Percentiles rank a stretch among this genome's conserved stretches.
These are phyloP conservation scores for Kwoniella newhampshirensis DNA, from an alignment of 768 basidiomycete species.

Conservation along the genomic window DNA sequence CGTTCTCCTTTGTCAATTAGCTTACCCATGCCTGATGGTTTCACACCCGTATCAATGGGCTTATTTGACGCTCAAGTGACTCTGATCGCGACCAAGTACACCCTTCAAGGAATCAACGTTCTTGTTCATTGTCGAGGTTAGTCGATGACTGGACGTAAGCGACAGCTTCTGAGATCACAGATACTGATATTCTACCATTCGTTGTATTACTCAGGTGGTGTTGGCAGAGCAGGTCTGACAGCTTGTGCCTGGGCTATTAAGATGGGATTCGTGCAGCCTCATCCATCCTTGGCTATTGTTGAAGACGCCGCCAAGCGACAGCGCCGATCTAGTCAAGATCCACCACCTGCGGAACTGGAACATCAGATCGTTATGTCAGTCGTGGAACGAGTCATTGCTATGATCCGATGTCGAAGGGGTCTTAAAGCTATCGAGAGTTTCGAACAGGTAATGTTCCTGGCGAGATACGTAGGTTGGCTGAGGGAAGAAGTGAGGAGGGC, in stretches of 20 bases:
- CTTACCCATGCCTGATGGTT: slow-evolving; percentile 84
- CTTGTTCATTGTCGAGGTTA: slow-evolving; percentile 84
- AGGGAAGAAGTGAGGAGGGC: slow-evolving; percentile 21
- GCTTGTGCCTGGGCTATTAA: slow-evolving; percentile 91
- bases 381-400: slow-evolving; percentile 69
- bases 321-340: not conserved
- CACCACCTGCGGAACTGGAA: slow-evolving; percentile 37
- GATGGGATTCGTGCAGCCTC: slow-evolving; percentile 81
- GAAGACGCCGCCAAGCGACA: slow-evolving; percentile 23
- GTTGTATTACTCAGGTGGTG: slow-evolving; percentile 58
- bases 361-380: slow-evolving; percentile 60
- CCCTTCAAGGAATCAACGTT: slow-evolving; percentile 68
- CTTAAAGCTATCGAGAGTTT: slow-evolving; percentile 90
- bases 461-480: slow-evolving; percentile 45
- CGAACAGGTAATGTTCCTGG: slow-evolving; percentile 69
- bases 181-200: not conserved
- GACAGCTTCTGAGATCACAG: not conserved
- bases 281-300: slow-evolving; percentile 47
- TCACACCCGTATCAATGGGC: slow-evolving; percentile 65
- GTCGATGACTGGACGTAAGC: slow-evolving; percentile 3
- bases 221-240: slow-evolving; percentile 87
- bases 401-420: slow-evolving; percentile 74
- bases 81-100: slow-evolving; percentile 68
- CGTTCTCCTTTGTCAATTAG: slow-evolving; percentile 55
- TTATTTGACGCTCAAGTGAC: slow-evolving; percentile 68